phyloP scores from a whole-genome alignment of 78 protist genomes.

The Creolimax fragrantissima region DNA sequence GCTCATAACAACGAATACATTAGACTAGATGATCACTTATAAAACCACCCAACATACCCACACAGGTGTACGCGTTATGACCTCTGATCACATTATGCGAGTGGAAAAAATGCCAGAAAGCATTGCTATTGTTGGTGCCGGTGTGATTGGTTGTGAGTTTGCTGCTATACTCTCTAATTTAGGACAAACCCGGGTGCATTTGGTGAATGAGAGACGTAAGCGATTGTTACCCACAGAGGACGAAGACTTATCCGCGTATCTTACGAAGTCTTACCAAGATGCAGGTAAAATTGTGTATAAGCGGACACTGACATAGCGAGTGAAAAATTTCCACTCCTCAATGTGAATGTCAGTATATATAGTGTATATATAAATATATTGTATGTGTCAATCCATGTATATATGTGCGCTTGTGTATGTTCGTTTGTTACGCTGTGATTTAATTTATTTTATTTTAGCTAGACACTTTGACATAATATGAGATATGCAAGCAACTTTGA shows the following conservation, averaged over 20 bases:
- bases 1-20: too few relatives aligned
- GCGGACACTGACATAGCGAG: not conserved
- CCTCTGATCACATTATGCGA: constrained; percentile 16
- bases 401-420: not conserved
- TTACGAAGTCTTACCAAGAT: not conserved
- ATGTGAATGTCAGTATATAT: not conserved
- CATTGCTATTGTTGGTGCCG: not conserved
- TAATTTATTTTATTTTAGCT: too few relatives aligned
- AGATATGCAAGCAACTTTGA: too few relatives aligned
- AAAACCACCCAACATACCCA: too few relatives aligned
- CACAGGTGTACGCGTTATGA: not conserved
- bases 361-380: not conserved
- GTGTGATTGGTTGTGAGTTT: constrained; percentile 21
- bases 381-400: not conserved
- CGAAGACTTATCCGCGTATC: not conserved
- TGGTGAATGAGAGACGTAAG: not conserved
- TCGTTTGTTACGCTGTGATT: too few relatives aligned
- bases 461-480: too few relatives aligned
- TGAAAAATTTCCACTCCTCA: too few relatives aligned
- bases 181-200: constrained; percentile 9
- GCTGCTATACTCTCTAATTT: constrained; percentile 14
- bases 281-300: not conserved
- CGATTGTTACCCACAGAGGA: constrained; percentile 25
- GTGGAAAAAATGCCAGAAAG: not conserved
- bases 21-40: too few relatives aligned